Base-by-base conservation (phyloP, 305 asterid genomes). In the Fraxinus angustifolia region DNA sequence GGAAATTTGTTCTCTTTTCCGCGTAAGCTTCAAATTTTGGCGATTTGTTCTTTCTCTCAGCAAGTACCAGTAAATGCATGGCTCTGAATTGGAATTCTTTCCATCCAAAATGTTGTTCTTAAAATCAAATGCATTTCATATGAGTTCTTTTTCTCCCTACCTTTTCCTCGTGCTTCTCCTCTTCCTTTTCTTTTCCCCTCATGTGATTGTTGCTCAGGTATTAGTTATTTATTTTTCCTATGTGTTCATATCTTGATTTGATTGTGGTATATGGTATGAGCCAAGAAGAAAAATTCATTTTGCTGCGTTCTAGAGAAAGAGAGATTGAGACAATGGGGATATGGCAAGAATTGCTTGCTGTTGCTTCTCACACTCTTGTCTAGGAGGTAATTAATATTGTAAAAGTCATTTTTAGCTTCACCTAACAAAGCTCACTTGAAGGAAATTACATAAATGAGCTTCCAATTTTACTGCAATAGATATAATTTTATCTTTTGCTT, bases 311-410 rank as follows among this genome's bases (percentile, higher is more conserved):
- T 65, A 33, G 38, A 33, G 82, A 56, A 85, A 50, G 82, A 81
- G 82, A 80, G 81, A 65, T 74, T 75, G 71, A n/a, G 70, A 5
- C 42, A 67, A 23, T 75, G 4, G 17, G 38, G 87, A 80, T 35
- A 92, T 92, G 94, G 91, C 93, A 67, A 96, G 91, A 83, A 84
- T 92, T 53, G 82, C 87, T 84, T 90, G 84, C 85, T 85, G 84
- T 85, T 89, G 87, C 82, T 86, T 88, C 78, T 84, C 92, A 81
- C 88, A 10, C 86, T 90, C 83, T 89, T 95, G 80, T 91, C 88
- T 79, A 86, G 83, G 7, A 93, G 97, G 96, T 90, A 86, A 83
- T 4, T n/a, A n/a, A n/a, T n/a, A n/a, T n/a, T n/a, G n/a, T n/a
- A n/a, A n/a, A n/a, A n/a, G n/a, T n/a, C n/a, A n/a, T n/a, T n/a